phyloP scores from a whole-genome alignment of 768 basidiomycete species.

The Mycena albidolilacea region DNA sequence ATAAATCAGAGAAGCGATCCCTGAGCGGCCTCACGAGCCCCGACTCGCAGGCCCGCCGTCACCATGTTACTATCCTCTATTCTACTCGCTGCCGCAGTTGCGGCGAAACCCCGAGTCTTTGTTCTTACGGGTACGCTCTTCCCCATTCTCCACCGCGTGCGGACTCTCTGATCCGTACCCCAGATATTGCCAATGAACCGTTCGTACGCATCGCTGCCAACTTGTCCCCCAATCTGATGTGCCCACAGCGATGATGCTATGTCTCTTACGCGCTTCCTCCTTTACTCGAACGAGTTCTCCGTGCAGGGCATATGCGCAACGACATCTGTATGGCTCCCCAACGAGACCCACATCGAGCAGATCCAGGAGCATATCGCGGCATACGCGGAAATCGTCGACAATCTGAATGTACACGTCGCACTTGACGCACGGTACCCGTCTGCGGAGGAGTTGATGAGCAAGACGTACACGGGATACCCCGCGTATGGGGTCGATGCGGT shows the following conservation, averaged over 20 bases:
- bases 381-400: constrained; percentile 29
- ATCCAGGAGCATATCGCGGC: constrained; percentile 20
- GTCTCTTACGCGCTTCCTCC: constrained; percentile 35
- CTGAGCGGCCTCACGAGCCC: too few relatives aligned
- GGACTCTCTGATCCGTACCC: too few relatives aligned
- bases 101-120: background rate
- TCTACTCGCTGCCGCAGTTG: background rate
- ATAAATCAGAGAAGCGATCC: too few relatives aligned
- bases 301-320: constrained; percentile 32
- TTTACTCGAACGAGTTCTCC: constrained; percentile 35
- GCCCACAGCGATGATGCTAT: constrained; percentile 26
- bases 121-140: background rate
- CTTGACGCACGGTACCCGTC: constrained; percentile 26
- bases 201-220: background rate
- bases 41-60: too few relatives aligned
- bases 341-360: constrained; percentile 27
- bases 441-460: constrained; percentile 19
- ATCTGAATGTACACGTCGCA: constrained; percentile 30
- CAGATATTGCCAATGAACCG: constrained; percentile 24
- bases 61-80: too few relatives aligned
- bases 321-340: constrained; percentile 34
- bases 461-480: constrained; percentile 24
- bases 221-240: background rate
- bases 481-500: constrained; percentile 36
- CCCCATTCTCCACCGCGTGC: background rate